Conservation (phyloP, 176 grass and related monocot species). For the Dactylis glomerata region DNA sequence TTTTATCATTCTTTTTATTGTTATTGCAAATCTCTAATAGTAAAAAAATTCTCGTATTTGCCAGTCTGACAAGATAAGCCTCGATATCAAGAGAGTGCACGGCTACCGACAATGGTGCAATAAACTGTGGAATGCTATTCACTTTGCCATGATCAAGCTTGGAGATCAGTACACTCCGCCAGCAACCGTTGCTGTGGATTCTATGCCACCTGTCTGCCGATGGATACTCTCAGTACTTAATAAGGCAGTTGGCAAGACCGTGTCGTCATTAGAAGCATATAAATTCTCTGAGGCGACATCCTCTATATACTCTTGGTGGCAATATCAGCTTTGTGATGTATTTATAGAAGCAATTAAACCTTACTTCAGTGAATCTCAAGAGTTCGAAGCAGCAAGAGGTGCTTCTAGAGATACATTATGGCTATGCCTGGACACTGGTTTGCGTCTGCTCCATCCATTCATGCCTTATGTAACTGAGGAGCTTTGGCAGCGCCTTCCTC, state of each 20-base stretch:
- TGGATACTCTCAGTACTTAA: conserved; percentile 93
- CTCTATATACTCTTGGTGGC: conserved; percentile 86
- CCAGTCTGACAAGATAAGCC: conserved; percentile 86
- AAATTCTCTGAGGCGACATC: conserved; percentile 88
- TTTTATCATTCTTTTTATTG: neutral
- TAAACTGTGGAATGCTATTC: conserved; percentile 91
- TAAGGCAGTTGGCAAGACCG: conserved; percentile 68
- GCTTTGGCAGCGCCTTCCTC: conserved; percentile 89
- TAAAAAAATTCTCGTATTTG: conserved; percentile 20
- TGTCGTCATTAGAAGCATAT: conserved; percentile 74
- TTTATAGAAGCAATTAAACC: conserved; percentile 97
- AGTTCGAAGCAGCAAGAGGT: conserved; percentile 68
- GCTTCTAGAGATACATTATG: conserved; percentile 74
- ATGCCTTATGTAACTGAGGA: conserved; percentile 98
- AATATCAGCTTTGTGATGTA: conserved; percentile 84
- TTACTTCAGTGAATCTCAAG: conserved; percentile 60
- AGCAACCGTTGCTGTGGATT: conserved; percentile 40
- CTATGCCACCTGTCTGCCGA: conserved; percentile 68
- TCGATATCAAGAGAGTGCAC: conserved; percentile 87
- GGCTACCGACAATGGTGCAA: conserved; percentile 92
- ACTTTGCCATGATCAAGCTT: conserved; percentile 85
- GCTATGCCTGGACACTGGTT: conserved; percentile 75
- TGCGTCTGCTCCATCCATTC: conserved; percentile 86
- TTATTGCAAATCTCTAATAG: conserved; percentile 13
- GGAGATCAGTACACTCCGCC: conserved; percentile 76